A percentile compares a stretch with the other conserved stretches of the same genome.
Conservation (phyloP, 805 yeast species). For the Metschnikowia kofuensis region DNA sequence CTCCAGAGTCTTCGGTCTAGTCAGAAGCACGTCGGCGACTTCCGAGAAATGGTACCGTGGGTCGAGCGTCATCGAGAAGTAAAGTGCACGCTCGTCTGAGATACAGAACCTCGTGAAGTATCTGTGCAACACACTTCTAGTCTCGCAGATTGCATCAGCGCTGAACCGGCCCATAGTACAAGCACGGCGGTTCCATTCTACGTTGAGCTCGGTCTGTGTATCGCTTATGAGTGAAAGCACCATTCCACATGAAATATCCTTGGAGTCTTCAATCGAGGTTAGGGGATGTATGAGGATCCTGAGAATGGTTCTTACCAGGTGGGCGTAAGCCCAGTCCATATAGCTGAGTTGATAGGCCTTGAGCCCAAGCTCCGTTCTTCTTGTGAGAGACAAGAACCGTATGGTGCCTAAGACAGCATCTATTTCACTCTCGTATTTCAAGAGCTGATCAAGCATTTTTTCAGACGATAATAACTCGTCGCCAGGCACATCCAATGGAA, state of each 20-base stretch:
- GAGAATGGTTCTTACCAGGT: neutral
- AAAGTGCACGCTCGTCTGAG: too few relatives aligned
- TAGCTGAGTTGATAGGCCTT: neutral
- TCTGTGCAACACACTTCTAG: too few relatives aligned
- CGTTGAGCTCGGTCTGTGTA: too few relatives aligned
- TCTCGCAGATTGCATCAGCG: too few relatives aligned
- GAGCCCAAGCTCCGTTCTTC: neutral
- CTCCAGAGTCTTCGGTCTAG: too few relatives aligned
- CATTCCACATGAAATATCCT: neutral
- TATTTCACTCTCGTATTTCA: neutral
- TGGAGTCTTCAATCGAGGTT: neutral
- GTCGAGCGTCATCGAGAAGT: too few relatives aligned
- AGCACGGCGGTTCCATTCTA: too few relatives aligned
- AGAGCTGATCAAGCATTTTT: neutral
- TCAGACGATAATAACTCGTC: neutral
- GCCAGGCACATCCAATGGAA: neutral
- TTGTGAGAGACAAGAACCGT: neutral
- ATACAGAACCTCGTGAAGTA: too few relatives aligned
- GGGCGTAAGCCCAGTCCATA: neutral
- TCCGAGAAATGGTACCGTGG: too few relatives aligned
- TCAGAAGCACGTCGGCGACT: too few relatives aligned
- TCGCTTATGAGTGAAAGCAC: too few relatives aligned
- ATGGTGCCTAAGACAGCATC: neutral
- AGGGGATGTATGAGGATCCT: neutral
- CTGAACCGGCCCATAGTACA: too few relatives aligned